A percentile compares a stretch with the other conserved stretches of the same genome.
Conservation (phyloP, 768 basidiomycete genomes). For the Sistotremastrum suecicum region DNA sequence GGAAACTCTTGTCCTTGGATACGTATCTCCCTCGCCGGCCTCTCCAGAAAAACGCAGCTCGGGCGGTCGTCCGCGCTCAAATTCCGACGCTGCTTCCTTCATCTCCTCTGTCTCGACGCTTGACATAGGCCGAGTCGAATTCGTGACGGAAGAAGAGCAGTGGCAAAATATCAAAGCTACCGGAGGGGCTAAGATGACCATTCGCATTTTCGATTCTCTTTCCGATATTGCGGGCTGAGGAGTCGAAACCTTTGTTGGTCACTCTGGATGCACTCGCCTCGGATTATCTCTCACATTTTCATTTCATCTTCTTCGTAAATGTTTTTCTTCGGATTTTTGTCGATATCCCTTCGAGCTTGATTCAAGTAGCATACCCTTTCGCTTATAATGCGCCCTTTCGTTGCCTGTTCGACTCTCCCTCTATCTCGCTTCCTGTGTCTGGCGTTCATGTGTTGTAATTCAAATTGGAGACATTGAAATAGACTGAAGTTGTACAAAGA, state of each 20-base stretch:
- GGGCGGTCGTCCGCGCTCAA: slow-evolving; percentile 17
- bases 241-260: slow-evolving; percentile 6
- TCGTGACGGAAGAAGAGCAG: slow-evolving; percentile 49
- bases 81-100: slow-evolving; percentile 16
- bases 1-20: slow-evolving; percentile 40
- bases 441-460: too few species aligned
- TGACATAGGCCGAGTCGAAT: slow-evolving; percentile 9
- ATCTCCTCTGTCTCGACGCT: slow-evolving; percentile 13
- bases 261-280: too few species aligned
- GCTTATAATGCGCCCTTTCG: too few species aligned
- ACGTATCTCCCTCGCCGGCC: slow-evolving; percentile 25
- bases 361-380: too few species aligned
- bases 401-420: too few species aligned
- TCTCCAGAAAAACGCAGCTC: slow-evolving; percentile 4
- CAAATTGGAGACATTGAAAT: too few species aligned
- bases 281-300: too few species aligned
- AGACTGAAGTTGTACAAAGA: too few species aligned
- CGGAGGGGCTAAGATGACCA: slow-evolving; percentile 37
- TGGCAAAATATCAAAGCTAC: slow-evolving; percentile 28
- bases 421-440: too few species aligned
- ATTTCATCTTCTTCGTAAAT: too few species aligned
- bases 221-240: slow-evolving; percentile 2
- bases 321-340: too few species aligned
- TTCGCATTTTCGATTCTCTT: slow-evolving; percentile 36
- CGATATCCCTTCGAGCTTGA: too few species aligned